Conservation (phyloP, 1,284 basidiomycete genomes). For the Cutaneotrichosporon cavernicola region DNA sequence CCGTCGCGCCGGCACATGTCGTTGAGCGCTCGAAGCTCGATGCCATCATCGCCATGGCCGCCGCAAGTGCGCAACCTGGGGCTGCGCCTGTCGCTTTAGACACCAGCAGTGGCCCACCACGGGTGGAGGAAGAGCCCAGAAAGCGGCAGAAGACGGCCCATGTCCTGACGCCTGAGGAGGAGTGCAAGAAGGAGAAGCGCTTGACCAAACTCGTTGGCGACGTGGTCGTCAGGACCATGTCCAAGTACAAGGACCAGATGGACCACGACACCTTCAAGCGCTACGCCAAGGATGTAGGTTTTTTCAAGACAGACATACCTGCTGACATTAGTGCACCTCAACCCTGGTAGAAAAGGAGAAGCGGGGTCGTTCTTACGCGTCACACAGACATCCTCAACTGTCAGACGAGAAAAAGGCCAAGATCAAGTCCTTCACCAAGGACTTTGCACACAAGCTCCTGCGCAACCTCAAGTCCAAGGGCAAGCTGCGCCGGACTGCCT, state of each 20-base stretch:
- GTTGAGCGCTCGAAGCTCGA: slow-evolving; percentile 46
- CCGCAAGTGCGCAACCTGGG: neutral
- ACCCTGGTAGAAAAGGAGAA: slow-evolving; percentile 90
- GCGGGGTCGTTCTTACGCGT: slow-evolving; percentile 73
- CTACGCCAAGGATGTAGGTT: slow-evolving; percentile 86
- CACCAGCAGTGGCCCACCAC: neutral
- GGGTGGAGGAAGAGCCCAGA: slow-evolving; percentile 44
- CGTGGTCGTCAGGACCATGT: slow-evolving; percentile 87
- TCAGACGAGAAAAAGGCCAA: slow-evolving; percentile 83
- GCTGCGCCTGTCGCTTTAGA: neutral
- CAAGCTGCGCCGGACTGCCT: slow-evolving; percentile 30
- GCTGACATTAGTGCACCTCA: slow-evolving; percentile 63
- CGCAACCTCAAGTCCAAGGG: slow-evolving; percentile 50
- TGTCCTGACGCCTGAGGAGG: slow-evolving; percentile 29
- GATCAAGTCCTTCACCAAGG: slow-evolving; percentile 91
- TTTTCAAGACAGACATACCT: neutral
- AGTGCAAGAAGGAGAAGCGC: slow-evolving; percentile 71
- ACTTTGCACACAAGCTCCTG: slow-evolving; percentile 61
- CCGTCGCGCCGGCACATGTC: slow-evolving; percentile 18
- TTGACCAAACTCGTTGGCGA: slow-evolving; percentile 80
- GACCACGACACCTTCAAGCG: slow-evolving; percentile 88
- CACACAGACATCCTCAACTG: slow-evolving; percentile 68
- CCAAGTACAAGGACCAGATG: slow-evolving; percentile 77
- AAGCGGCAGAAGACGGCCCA: slow-evolving; percentile 44
- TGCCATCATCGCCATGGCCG: slow-evolving; percentile 52